Conservation (phyloP, 108 stramenopile genomes). For the Nitzschia sp. region DNA sequence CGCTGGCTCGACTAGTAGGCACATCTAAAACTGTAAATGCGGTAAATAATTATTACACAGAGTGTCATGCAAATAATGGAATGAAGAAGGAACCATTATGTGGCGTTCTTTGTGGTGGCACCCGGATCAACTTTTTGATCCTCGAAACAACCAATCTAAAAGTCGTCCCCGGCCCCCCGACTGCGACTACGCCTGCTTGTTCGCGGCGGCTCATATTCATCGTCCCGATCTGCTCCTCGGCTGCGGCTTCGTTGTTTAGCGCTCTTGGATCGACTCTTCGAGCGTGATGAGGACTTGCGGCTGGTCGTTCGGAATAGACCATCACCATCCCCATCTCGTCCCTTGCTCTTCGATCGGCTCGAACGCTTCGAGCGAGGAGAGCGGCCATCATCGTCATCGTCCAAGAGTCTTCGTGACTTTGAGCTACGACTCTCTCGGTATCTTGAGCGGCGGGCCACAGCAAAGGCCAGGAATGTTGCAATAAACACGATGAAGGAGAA, state of each 20-base stretch:
- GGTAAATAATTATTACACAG: not conserved
- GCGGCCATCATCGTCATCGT: constrained; percentile 48
- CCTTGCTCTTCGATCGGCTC: constrained; percentile 26
- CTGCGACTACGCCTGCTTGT: constrained; percentile 34
- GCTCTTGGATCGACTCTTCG: constrained; percentile 38
- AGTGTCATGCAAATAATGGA: not conserved
- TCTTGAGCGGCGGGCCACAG: constrained; percentile 77
- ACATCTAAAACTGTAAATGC: too few species aligned
- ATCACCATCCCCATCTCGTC: constrained; percentile 27
- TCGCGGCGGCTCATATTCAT: constrained; percentile 28
- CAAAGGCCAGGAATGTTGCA: constrained; percentile 85
- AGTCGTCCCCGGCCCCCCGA: constrained; percentile 26
- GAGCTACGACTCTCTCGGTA: constrained; percentile 60
- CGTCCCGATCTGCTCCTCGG: constrained; percentile 10
- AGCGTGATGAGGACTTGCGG: constrained; percentile 22
- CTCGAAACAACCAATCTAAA: constrained; percentile 7
- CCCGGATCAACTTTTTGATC: not conserved
- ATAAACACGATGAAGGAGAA: constrained; percentile 74
- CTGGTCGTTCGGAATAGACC: constrained; percentile 35
- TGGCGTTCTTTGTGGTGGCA: not conserved
- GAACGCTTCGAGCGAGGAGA: constrained; percentile 36
- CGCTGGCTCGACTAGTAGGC: too few species aligned
- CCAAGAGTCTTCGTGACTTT: constrained; percentile 61
- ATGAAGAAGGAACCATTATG: not conserved
- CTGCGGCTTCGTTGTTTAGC: constrained; percentile 22